These are phyloP conservation scores for Penicillium turbatum DNA, from an alignment of 495 filamentous ascomycete genomes.

Conservation along the genomic window DNA sequence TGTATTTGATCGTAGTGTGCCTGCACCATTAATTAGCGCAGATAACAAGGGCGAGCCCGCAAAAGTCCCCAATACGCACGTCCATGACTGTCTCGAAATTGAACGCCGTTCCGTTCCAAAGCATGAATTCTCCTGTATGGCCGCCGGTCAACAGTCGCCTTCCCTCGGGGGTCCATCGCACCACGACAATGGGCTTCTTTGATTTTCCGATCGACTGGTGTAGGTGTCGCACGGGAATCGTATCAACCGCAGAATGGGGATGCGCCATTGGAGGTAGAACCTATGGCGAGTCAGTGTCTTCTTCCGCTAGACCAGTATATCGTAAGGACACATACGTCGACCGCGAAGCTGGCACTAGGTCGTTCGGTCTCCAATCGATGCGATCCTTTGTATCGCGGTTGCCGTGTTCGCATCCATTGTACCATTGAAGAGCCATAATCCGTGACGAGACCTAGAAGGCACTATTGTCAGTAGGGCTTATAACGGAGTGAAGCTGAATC, in stretches of 20 bases:
- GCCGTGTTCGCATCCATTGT: constrained; percentile 86
- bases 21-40: constrained; percentile 25
- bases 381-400: constrained; percentile 66
- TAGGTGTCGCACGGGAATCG: constrained; percentile 82
- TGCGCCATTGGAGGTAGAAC: constrained; percentile 82
- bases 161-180: constrained; percentile 96
- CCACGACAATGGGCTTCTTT: constrained; percentile 95
- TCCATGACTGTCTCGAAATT: constrained; percentile 99
- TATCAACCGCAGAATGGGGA: constrained; percentile 66
- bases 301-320: neutral
- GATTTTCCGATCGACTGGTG: constrained; percentile 97
- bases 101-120: constrained; percentile 98
- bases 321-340: constrained; percentile 62
- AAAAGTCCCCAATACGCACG: constrained; percentile 32
- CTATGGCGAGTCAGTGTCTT: constrained; percentile 40
- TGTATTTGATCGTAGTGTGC: constrained; percentile 73
- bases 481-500: neutral
- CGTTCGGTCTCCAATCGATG: constrained; percentile 70
- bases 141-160: constrained; percentile 85
- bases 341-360: constrained; percentile 80
- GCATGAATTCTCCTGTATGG: constrained; percentile 93
- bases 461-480: constrained; percentile 5
- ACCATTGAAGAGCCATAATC: constrained; percentile 92
- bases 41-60: neutral
- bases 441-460: constrained; percentile 61